Evolutionary conservation across 345 rosid species (phyloP).

Genomic region (Arabidopsis suecica): DNA sequence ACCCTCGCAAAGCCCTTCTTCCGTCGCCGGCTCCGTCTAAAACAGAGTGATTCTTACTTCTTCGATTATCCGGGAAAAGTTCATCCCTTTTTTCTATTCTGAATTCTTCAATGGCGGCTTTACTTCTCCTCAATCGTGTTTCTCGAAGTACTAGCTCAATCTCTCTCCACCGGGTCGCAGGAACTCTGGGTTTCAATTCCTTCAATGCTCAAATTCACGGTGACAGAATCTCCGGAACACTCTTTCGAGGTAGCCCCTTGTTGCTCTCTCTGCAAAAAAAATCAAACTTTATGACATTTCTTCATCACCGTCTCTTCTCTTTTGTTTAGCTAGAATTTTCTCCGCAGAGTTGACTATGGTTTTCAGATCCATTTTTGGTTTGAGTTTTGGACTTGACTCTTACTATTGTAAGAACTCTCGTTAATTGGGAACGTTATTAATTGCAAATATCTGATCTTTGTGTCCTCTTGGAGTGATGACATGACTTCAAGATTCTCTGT

Average conservation of each 20-base stretch:
- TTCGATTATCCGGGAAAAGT: not conserved
- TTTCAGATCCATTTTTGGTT: conserved; percentile 17
- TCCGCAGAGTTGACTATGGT: not conserved
- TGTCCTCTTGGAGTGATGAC: not conserved
- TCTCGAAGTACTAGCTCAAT: conserved; percentile 23
- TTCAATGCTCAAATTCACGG: conserved; percentile 35
- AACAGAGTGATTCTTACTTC: not conserved
- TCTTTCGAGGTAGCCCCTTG: conserved; percentile 55
- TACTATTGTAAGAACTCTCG: conserved; percentile 5
- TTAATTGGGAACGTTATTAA: not conserved
- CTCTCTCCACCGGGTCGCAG: conserved; percentile 41
- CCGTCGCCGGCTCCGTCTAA: conserved; percentile 17
- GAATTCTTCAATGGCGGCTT: conserved; percentile 35
- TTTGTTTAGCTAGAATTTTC: not conserved
- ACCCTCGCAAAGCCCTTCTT: conserved; percentile 33
- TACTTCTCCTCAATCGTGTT: conserved; percentile 33
- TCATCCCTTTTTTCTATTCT: not conserved
- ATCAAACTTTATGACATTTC: conserved; percentile 3
- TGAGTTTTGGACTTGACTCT: conserved; percentile 7
- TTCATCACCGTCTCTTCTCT: not conserved
- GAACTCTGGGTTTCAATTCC: conserved; percentile 45
- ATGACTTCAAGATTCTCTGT: conserved; percentile 10
- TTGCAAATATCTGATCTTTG: conserved; percentile 14
- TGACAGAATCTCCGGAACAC: conserved; percentile 30
- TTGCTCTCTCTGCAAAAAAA: not conserved